Evolutionary conservation across 1,139 yeast species (phyloP).

Genomic region (Blastobotrys raffinosifermentans): DNA sequence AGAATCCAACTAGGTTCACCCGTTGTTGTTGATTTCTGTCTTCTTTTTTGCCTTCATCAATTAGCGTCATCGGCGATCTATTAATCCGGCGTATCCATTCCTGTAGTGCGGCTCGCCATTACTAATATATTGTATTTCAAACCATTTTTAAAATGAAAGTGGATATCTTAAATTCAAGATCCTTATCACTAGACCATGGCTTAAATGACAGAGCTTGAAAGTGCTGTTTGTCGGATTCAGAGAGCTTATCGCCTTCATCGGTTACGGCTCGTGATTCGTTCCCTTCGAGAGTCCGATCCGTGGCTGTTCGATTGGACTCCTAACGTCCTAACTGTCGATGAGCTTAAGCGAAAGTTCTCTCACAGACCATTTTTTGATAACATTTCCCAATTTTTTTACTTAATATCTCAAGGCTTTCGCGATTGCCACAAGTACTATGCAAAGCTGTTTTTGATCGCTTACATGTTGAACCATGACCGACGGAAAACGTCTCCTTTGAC

Average conservation of each 20-base stretch:
- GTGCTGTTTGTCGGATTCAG: constrained; percentile 16
- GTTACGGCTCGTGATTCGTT: constrained; percentile 12
- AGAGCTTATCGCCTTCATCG: constrained; percentile 16
- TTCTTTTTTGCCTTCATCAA: no score
- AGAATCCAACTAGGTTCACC: no score
- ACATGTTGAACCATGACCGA: constrained; percentile 20
- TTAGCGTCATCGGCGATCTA: no score
- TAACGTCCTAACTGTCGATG: constrained; percentile 10
- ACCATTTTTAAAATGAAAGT: no score
- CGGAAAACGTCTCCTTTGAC: constrained; percentile 10
- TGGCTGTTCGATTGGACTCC: constrained; percentile 21
- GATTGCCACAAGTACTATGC: constrained; percentile 22
- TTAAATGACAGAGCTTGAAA: no score
- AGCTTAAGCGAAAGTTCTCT: constrained; percentile 13
- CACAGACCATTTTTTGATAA: constrained; percentile 12
- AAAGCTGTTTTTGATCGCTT: constrained; percentile 23
- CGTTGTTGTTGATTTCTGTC: no score
- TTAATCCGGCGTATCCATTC: no score
- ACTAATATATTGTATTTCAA: no score
- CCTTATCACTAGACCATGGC: no score
- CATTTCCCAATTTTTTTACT: constrained; percentile 16
- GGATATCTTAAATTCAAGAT: no score
- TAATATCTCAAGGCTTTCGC: constrained; percentile 15
- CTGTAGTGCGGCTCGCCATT: no score
- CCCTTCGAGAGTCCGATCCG: constrained; percentile 13